Evolutionary conservation across 495 filamentous ascomycete genomes (phyloP).

Genomic region (Diplogelasinospora grovesii): DNA sequence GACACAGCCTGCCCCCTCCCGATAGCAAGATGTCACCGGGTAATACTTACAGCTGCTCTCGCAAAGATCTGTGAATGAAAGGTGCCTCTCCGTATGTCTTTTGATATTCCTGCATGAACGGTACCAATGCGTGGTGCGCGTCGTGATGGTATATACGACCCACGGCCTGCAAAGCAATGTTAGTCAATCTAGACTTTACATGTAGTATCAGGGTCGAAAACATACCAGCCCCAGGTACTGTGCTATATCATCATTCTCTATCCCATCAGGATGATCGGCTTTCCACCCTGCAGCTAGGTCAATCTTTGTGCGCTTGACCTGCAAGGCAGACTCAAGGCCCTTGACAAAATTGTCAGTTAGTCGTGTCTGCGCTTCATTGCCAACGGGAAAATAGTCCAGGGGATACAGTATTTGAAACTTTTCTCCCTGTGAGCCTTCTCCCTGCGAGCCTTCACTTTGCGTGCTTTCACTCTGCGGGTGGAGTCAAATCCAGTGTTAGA

Average conservation of each 20-base stretch:
- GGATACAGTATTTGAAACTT: conserved; percentile 1
- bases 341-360: conserved; percentile 5
- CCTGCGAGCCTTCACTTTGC: background rate
- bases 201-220: background rate
- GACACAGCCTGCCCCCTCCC: background rate
- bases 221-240: conserved; percentile 2
- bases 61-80: conserved; percentile 1
- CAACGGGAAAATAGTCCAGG: conserved; percentile 1
- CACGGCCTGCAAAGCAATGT: conserved; percentile 1
- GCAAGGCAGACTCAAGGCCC: conserved; percentile 2
- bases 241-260: conserved; percentile 2
- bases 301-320: conserved; percentile 1
- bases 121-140: background rate
- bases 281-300: conserved; percentile 1
- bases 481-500: no score
- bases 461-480: no score
- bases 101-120: background rate
- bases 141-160: conserved; percentile 2
- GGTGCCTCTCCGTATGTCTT: conserved; percentile 1
- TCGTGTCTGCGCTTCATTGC: background rate
- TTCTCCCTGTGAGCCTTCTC: background rate
- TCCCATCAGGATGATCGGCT: conserved; percentile 1
- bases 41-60: background rate
- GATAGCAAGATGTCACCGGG: background rate
- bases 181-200: no score